Percentiles rank a stretch among this genome's conserved stretches.
These are phyloP conservation scores for Eleusine indica DNA, from an alignment of 176 grass and related monocot genomes.

Conservation along the genomic window DNA sequence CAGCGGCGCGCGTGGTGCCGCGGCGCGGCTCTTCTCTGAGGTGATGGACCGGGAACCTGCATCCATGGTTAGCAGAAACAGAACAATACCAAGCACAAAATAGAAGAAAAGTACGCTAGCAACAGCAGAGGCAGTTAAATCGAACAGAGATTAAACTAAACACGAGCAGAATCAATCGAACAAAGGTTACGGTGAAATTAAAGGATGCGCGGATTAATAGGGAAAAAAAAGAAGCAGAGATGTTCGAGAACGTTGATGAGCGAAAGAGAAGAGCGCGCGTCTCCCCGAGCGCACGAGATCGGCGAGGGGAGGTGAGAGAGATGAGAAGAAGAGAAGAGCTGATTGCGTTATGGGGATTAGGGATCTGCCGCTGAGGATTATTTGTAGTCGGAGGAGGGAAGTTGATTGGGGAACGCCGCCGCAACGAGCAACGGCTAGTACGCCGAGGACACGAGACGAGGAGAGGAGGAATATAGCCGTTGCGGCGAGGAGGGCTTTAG, in stretches of 20 bases:
- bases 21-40: slow-evolving; percentile 46
- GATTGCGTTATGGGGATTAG: slow-evolving; percentile 39
- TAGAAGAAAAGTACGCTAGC: background rate
- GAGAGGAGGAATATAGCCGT: slow-evolving; percentile 40
- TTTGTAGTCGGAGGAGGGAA: slow-evolving; percentile 30
- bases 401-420: background rate
- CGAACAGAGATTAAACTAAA: background rate
- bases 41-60: slow-evolving; percentile 55
- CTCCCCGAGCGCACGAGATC: slow-evolving; percentile 29
- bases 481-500: background rate
- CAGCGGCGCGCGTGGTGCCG: slow-evolving; percentile 43
- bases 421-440: slow-evolving; percentile 46
- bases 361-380: slow-evolving; percentile 9
- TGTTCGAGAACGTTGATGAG: slow-evolving; percentile 19
- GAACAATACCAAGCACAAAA: background rate
- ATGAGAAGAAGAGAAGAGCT: background rate
- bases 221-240: background rate
- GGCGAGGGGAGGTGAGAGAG: slow-evolving; percentile 23
- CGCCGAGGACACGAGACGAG: background rate
- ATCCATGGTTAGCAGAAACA: slow-evolving; percentile 56
- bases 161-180: background rate
- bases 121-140: background rate
- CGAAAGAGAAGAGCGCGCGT: background rate
- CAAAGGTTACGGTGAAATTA: background rate
- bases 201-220: slow-evolving; percentile 19